Base-by-base conservation (phyloP, 1,284 basidiomycete genomes). In the Mycena citricolor region DNA sequence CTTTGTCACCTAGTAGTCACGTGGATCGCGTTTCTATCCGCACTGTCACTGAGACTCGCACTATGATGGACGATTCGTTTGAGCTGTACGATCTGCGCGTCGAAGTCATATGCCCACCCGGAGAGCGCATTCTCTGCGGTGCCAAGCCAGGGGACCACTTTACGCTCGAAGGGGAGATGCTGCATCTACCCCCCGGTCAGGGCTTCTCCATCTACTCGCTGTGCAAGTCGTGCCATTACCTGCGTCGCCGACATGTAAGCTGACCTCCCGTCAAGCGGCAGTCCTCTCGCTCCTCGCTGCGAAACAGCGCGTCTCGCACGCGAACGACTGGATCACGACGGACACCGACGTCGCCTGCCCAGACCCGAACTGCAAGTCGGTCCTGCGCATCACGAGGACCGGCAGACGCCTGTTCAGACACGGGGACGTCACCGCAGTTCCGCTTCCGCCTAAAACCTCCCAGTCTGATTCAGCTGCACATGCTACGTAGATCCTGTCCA, bases 141-240 rank as follows among this genome's bases (percentile, higher is more conserved):
- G 81, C 81, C 2, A 80, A 78, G 51, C 61, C 66, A 2, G 81
- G 81, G 1, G 82, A 85, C 57, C 62, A 76, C 56, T 83, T 85
- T 57, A 73, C 64, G 2, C 64, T 85, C 5, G 63, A 79, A 52
- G 81, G 80, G 1, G 82, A 83, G 58, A 77, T 82, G 73, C 52
- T 83, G 19, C 54, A 69, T 51, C 67, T 83, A 2, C 81, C 82
- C 10, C 70, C 73, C 0, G 72, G 68, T 1, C 80, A 82, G 55
- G 81, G 78, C 1, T 73, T 83, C 52, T 83, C 81, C 0, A 80
- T 84, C 25, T 83, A 83, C 56, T 83, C 81, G 0, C 62, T 83
- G 10, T 81, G 49, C 36, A 64, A 54, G 2, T 29, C 8, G 8
- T 35, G 17, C 25, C 31, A 17, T 17, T 20, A 13, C 45, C 7